Percentiles rank a stretch among this genome's conserved stretches.
These are phyloP conservation scores for Zelopaecilomyces penicillatus DNA, from an alignment of 2,329 filamentous ascomycete species.

Conservation along the genomic window DNA sequence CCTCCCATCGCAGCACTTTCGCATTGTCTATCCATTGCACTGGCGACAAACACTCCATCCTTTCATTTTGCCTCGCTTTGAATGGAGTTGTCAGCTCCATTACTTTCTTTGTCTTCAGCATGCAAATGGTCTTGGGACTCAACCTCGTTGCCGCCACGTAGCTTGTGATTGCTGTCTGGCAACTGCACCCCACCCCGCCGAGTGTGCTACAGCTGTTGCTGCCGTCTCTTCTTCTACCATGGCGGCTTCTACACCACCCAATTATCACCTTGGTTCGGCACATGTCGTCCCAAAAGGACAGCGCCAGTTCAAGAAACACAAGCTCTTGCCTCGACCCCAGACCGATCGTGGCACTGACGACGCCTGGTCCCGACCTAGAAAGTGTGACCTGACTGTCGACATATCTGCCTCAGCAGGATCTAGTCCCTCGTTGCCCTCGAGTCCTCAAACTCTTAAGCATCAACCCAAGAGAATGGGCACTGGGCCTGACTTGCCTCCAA, in stretches of 20 bases:
- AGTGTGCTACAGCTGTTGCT: background rate
- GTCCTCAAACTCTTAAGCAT: constrained; percentile 32
- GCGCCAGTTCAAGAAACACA: constrained; percentile 39
- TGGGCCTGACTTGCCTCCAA: constrained; percentile 50
- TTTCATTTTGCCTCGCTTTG: constrained; percentile 9
- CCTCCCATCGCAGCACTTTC: constrained; percentile 10
- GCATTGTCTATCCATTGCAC: constrained; percentile 1
- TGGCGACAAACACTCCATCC: background rate
- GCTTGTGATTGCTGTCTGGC: constrained; percentile 8
- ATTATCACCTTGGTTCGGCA: background rate
- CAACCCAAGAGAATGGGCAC: constrained; percentile 33
- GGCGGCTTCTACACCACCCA: constrained; percentile 3
- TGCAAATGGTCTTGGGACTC: constrained; percentile 13
- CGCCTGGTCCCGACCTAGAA: constrained; percentile 16
- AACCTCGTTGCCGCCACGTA: constrained; percentile 13
- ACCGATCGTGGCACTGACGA: constrained; percentile 17
- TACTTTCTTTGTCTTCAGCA: constrained; percentile 10
- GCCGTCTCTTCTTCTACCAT: constrained; percentile 12
- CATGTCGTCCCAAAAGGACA: constrained; percentile 8
- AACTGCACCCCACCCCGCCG: constrained; percentile 6
- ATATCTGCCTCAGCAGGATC: constrained; percentile 16
- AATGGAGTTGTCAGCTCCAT: constrained; percentile 10
- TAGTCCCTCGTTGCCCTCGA: constrained; percentile 26
- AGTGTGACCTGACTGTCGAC: constrained; percentile 20
- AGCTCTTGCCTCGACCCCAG: constrained; percentile 31